These are phyloP conservation scores for Kurtzmaniella quercitrusa DNA, from an alignment of 1,139 yeast species.

Conservation along the genomic window DNA sequence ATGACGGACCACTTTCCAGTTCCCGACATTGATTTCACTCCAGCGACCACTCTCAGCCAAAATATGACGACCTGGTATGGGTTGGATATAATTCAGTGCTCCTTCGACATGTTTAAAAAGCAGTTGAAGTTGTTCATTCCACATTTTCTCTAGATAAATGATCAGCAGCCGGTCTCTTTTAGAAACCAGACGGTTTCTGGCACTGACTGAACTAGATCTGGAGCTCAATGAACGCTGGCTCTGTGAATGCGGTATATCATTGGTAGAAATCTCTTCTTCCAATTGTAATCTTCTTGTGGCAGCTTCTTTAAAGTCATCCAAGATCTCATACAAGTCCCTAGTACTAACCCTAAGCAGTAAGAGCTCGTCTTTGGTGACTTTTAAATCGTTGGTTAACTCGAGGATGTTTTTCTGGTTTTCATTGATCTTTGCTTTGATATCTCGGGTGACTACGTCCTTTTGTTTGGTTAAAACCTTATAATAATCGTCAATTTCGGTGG, in stretches of 20 bases:
- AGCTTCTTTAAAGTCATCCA: constrained; percentile 63
- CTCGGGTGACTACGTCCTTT: constrained; percentile 52
- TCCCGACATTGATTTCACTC: constrained; percentile 84
- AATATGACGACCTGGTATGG: constrained; percentile 78
- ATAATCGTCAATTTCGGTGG: constrained; percentile 70
- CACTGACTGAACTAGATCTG: not conserved
- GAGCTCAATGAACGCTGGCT: not conserved
- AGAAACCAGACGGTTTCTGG: constrained; percentile 3
- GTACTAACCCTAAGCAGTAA: constrained; percentile 57
- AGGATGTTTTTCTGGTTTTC: constrained; percentile 72
- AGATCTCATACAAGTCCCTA: constrained; percentile 56
- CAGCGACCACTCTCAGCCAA: constrained; percentile 79
- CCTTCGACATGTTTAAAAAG: constrained; percentile 86
- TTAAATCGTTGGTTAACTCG: constrained; percentile 61
- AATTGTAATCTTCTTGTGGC: constrained; percentile 58
- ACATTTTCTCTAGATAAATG: constrained; percentile 68
- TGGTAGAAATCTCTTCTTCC: constrained; percentile 23
- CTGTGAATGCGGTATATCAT: not conserved
- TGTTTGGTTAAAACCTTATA: constrained; percentile 54
- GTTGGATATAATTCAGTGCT: constrained; percentile 75
- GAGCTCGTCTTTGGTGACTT: constrained; percentile 60
- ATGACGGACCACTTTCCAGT: constrained; percentile 77
- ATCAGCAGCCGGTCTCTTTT: constrained; percentile 62
- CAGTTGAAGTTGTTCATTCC: constrained; percentile 72
- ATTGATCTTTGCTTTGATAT: constrained; percentile 62